Conservation (phyloP, 169 alveolate species). For the Plasmodium inui region DNA sequence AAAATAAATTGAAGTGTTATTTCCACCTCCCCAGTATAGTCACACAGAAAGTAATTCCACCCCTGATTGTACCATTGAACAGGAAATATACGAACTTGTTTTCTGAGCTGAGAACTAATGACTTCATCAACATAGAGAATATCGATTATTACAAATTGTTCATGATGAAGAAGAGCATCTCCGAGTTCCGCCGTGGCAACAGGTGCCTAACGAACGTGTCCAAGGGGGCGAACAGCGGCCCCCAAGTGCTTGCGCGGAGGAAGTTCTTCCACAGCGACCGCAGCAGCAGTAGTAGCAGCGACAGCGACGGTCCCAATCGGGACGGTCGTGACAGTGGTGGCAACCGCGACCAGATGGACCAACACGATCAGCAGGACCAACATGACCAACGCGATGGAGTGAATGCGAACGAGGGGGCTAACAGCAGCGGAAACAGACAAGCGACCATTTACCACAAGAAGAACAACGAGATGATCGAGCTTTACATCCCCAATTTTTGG, state of each 20-base stretch:
- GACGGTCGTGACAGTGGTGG: not conserved
- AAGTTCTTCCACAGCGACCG: not conserved
- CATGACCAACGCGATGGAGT: not conserved
- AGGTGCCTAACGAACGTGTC: conserved; percentile 7
- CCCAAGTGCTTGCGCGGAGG: not conserved
- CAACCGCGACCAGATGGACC: not conserved
- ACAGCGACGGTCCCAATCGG: not conserved
- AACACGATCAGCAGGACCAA: not conserved
- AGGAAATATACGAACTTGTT: conserved; percentile 33
- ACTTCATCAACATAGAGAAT: conserved; percentile 26
- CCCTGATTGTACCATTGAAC: conserved; percentile 49
- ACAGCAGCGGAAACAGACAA: not conserved
- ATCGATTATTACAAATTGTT: conserved; percentile 58
- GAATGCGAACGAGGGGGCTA: not conserved
- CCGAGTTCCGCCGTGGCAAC: not conserved
- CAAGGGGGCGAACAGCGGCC: not conserved
- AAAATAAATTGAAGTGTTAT: not conserved
- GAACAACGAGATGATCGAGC: conserved; percentile 78
- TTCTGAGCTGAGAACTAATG: conserved; percentile 26
- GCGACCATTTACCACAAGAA: conserved; percentile 5
- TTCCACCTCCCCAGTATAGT: conserved; percentile 28
- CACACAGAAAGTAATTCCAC: conserved; percentile 57
- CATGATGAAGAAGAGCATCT: conserved; percentile 16
- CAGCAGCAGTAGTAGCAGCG: not conserved
- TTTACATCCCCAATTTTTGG: conserved; percentile 92